phyloP scores from a whole-genome alignment of 1,284 basidiomycete species.

The Irpex rosettiformis region DNA sequence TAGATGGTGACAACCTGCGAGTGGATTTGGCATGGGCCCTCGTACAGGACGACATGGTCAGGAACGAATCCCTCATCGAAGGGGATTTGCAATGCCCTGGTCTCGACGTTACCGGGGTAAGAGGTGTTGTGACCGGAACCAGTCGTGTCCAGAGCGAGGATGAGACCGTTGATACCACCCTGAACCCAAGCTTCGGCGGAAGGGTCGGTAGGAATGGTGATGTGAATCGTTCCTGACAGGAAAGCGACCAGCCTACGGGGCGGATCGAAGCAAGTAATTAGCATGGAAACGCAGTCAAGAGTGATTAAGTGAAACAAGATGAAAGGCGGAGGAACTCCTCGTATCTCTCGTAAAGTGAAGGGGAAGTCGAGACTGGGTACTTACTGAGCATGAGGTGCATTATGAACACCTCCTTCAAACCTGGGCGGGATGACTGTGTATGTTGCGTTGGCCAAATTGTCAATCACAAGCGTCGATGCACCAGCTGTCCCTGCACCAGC shows the following conservation, averaged over 20 bases:
- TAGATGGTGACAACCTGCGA: not conserved
- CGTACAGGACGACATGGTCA: not conserved
- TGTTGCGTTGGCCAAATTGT: slow-evolving; percentile 23
- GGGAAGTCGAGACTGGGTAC: slow-evolving; percentile 7
- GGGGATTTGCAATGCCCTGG: slow-evolving; percentile 16
- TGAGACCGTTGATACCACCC: slow-evolving; percentile 20
- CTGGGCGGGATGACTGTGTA: slow-evolving; percentile 23
- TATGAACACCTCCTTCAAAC: slow-evolving; percentile 22
- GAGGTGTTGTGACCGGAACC: slow-evolving; percentile 17
- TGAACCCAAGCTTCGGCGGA: slow-evolving; percentile 3
- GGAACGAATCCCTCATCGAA: slow-evolving; percentile 10
- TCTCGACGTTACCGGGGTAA: slow-evolving; percentile 14
- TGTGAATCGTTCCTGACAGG: slow-evolving; percentile 22
- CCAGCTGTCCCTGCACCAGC: slow-evolving; percentile 21
- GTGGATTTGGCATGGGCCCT: not conserved
- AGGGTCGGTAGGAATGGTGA: slow-evolving; percentile 20
- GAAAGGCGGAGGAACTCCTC: no score
- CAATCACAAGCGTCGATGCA: slow-evolving; percentile 20
- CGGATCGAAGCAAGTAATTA: not conserved
- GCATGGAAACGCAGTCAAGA: not conserved
- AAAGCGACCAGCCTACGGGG: slow-evolving; percentile 22
- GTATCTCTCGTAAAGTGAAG: no score
- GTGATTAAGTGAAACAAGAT: not conserved
- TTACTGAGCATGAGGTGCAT: slow-evolving; percentile 22
- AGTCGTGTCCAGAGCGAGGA: slow-evolving; percentile 21